These are phyloP conservation scores for Rhytidhysteron rufulum DNA, from an alignment of 2,329 filamentous ascomycete genomes.

Conservation along the genomic window DNA sequence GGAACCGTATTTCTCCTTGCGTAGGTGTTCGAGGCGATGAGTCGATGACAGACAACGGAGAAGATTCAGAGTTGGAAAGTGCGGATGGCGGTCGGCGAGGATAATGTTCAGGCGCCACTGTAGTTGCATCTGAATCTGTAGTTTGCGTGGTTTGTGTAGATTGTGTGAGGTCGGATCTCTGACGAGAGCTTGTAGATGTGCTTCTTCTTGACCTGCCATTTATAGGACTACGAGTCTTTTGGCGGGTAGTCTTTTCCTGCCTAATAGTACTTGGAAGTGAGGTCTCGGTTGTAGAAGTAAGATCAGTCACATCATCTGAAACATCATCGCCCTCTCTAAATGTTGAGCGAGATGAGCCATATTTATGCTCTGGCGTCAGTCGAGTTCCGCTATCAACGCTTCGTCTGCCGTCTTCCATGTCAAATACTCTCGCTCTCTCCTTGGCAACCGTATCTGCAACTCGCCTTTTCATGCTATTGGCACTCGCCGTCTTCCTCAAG, in stretches of 20 bases:
- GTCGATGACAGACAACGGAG: slow-evolving; percentile 39
- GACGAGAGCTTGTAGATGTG: slow-evolving; percentile 28
- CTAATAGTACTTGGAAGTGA: slow-evolving; percentile 37
- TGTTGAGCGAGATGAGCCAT: slow-evolving; percentile 40
- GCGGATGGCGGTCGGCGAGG: slow-evolving; percentile 20
- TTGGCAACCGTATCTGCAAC: slow-evolving; percentile 32
- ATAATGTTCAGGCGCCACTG: slow-evolving; percentile 39
- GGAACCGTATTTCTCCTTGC: too few species aligned
- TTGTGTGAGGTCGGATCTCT: slow-evolving; percentile 37
- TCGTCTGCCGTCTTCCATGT: slow-evolving; percentile 36
- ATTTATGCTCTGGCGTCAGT: slow-evolving; percentile 33
- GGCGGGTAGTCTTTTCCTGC: slow-evolving; percentile 21
- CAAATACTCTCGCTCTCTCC: slow-evolving; percentile 10
- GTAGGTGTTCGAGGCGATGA: slow-evolving; percentile 46
- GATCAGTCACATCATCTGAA: slow-evolving; percentile 35
- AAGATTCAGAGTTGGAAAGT: slow-evolving; percentile 34
- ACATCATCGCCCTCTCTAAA: slow-evolving; percentile 32
- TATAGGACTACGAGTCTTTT: slow-evolving; percentile 17
- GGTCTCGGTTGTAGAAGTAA: slow-evolving; percentile 40
- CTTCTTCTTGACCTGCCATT: slow-evolving; percentile 8
- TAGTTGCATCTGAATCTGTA: slow-evolving; percentile 46
- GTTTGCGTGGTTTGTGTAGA: slow-evolving; percentile 39
- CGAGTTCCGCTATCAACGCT: slow-evolving; percentile 40
- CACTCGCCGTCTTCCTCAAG: slow-evolving; percentile 41
- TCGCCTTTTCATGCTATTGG: slow-evolving; percentile 40